These are phyloP conservation scores for Ramularia endophylla DNA, from an alignment of 2,329 filamentous ascomycete genomes.

Conservation along the genomic window DNA sequence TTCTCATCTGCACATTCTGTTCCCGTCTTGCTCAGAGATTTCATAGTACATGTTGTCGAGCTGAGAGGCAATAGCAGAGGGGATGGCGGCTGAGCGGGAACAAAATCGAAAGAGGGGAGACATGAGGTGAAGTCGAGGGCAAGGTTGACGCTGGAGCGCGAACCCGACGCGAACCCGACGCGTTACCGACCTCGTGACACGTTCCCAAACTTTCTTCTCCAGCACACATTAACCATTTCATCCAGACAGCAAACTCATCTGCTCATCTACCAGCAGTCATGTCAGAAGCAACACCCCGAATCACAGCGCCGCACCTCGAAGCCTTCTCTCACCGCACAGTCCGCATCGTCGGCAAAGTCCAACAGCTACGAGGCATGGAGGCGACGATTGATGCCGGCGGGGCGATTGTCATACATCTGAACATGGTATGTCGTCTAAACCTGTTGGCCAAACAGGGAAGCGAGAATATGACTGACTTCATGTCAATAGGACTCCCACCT, in stretches of 20 bases:
- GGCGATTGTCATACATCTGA: slow-evolving; percentile 66
- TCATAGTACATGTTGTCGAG: too few relatives aligned
- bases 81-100: too few relatives aligned
- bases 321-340: slow-evolving; percentile 66
- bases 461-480: too few relatives aligned
- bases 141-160: too few relatives aligned
- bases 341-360: slow-evolving; percentile 79
- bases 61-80: too few relatives aligned
- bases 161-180: too few relatives aligned
- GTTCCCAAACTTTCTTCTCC: too few relatives aligned
- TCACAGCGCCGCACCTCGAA: slow-evolving; percentile 74
- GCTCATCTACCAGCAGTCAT: slow-evolving; percentile 40
- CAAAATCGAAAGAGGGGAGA: too few relatives aligned
- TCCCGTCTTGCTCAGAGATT: too few relatives aligned
- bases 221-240: neutral
- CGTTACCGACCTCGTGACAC: too few relatives aligned
- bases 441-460: neutral
- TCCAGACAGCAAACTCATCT: neutral
- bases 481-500: slow-evolving; percentile 69
- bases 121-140: too few relatives aligned
- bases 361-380: slow-evolving; percentile 71
- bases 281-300: slow-evolving; percentile 71
- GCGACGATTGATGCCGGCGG: slow-evolving; percentile 77
- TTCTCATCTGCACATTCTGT: too few relatives aligned
- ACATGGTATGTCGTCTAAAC: slow-evolving; percentile 55